A percentile compares a stretch with the other conserved stretches of the same genome.
These are phyloP conservation scores for Nicotiana paniculata DNA, from an alignment of 257 asterid species.

Conservation along the genomic window DNA sequence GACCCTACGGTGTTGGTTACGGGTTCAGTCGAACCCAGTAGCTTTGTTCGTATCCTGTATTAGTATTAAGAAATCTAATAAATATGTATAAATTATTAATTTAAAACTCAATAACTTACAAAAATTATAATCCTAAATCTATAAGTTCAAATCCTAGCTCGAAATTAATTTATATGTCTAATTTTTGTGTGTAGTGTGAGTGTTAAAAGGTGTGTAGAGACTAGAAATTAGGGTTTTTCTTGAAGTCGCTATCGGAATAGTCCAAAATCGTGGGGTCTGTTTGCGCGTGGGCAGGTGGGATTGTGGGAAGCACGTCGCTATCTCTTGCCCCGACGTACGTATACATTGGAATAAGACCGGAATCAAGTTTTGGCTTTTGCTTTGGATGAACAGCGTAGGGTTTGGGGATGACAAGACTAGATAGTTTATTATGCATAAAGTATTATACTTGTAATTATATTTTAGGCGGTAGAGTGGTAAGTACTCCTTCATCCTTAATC, in stretches of 20 bases:
- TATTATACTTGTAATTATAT: too few species aligned
- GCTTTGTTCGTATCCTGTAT: fast-evolving
- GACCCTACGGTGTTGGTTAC: too few species aligned
- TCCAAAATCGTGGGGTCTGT: conserved; percentile 34
- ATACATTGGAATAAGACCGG: conserved; percentile 8
- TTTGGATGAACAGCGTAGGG: not conserved
- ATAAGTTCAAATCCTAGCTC: too few species aligned
- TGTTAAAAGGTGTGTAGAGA: not conserved
- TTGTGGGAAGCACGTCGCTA: conserved; percentile 31
- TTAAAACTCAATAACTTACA: too few species aligned
- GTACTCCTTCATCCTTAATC: too few species aligned
- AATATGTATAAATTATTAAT: too few species aligned
- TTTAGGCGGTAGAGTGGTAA: too few species aligned
- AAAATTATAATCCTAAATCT: too few species aligned
- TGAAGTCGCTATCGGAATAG: not conserved
- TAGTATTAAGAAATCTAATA: too few species aligned
- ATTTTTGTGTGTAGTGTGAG: not conserved
- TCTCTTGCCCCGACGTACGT: conserved; percentile 30
- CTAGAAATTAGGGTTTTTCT: conserved; percentile 43
- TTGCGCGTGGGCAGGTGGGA: conserved; percentile 41
- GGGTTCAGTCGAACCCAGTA: too few species aligned
- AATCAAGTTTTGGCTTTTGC: not conserved
- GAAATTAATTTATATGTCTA: too few species aligned
- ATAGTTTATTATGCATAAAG: too few species aligned
- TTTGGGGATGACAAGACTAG: not conserved